Conservation (phyloP, 805 yeast genomes). For the Kazachstania africana region DNA sequence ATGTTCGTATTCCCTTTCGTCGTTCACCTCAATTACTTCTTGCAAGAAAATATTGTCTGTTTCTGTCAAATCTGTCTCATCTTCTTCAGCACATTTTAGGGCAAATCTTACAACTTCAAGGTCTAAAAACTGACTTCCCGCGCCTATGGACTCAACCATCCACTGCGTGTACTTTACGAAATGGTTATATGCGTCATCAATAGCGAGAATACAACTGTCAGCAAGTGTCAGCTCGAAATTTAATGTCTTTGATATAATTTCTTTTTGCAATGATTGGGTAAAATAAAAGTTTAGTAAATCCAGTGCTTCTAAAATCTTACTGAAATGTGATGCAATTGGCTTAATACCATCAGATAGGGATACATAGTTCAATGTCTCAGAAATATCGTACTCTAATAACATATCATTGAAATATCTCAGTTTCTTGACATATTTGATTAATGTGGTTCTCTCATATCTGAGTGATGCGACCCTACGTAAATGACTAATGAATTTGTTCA, state of each 20-base stretch:
- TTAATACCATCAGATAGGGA: conserved; percentile 6
- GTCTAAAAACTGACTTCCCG: conserved; percentile 9
- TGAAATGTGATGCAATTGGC: conserved; percentile 14
- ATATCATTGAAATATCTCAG: conserved; percentile 24
- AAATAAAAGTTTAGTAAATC: conserved; percentile 23
- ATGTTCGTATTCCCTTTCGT: conserved; percentile 13
- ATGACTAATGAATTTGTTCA: conserved; percentile 24
- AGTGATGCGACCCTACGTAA: conserved; percentile 21
- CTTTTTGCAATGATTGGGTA: conserved; percentile 24
- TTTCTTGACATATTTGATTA: conserved; percentile 27
- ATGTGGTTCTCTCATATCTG: conserved; percentile 23
- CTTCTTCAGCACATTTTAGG: conserved; percentile 23
- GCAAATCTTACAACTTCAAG: conserved; percentile 24
- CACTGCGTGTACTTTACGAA: conserved; percentile 27
- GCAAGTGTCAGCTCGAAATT: conserved; percentile 17
- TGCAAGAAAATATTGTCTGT: conserved; percentile 24
- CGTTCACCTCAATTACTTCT: conserved; percentile 19
- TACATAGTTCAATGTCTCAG: conserved; percentile 2
- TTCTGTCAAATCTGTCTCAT: conserved; percentile 17
- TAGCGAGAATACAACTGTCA: conserved; percentile 11
- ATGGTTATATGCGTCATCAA: conserved; percentile 23
- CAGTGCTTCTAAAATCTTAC: conserved; percentile 19
- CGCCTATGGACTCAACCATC: conserved; percentile 22
- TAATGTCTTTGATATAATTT: conserved; percentile 25
- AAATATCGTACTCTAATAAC: conserved; percentile 4